These are phyloP conservation scores for Sporisorium scitamineum DNA, from an alignment of 1,284 basidiomycete species.

Conservation along the genomic window DNA sequence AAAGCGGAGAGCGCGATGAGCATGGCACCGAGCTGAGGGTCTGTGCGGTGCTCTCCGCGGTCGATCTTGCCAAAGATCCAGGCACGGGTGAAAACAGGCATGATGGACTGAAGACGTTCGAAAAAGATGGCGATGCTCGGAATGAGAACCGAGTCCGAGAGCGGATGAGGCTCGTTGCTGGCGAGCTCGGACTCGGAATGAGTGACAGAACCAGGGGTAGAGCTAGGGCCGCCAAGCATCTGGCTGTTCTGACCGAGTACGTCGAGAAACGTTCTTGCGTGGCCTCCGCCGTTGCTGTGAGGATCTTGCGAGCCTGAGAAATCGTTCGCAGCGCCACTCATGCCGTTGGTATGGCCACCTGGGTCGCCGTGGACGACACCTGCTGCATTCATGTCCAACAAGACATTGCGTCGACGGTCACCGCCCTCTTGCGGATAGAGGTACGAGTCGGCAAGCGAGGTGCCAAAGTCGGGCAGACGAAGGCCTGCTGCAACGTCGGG, in stretches of 20 bases:
- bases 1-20: slow-evolving; percentile 64
- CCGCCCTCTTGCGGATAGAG: slow-evolving; percentile 48
- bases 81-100: slow-evolving; percentile 65
- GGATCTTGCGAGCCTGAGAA: slow-evolving; percentile 16
- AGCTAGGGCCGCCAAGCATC: slow-evolving; percentile 22
- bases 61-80: slow-evolving; percentile 63
- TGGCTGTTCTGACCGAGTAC: slow-evolving; percentile 45
- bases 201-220: slow-evolving; percentile 41
- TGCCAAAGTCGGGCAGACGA: slow-evolving; percentile 56
- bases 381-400: slow-evolving; percentile 41
- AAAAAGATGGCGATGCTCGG: slow-evolving; percentile 66
- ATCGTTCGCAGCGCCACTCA: slow-evolving; percentile 5
- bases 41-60: slow-evolving; percentile 55
- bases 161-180: slow-evolving; percentile 46
- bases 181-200: slow-evolving; percentile 24
- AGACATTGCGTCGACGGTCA: slow-evolving; percentile 43
- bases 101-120: slow-evolving; percentile 63
- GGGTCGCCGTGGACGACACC: slow-evolving; percentile 8
- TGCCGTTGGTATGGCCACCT: slow-evolving; percentile 10
- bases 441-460: slow-evolving; percentile 58
- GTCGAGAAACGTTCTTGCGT: slow-evolving; percentile 42
- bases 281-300: slow-evolving; percentile 17
- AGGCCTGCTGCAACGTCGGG: slow-evolving; percentile 44
- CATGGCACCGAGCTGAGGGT: slow-evolving; percentile 63
- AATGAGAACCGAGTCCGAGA: slow-evolving; percentile 58